phyloP scores from a whole-genome alignment of 805 yeast genomes.

The Lipomyces orientalis region DNA sequence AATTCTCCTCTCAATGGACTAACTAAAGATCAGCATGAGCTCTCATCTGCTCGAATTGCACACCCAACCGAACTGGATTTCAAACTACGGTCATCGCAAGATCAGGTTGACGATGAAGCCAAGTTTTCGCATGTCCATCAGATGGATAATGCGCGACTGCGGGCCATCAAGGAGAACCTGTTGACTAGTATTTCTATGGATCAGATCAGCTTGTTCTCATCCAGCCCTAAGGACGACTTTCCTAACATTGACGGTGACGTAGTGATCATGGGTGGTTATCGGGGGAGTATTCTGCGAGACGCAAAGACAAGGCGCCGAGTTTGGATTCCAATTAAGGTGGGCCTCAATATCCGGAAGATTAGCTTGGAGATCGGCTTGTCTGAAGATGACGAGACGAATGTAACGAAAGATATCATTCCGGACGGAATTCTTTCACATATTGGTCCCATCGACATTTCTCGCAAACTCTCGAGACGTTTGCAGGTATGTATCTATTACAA shows the following conservation, averaged over 20 bases:
- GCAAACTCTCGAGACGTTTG: constrained; percentile 62
- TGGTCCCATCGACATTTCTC: constrained; percentile 85
- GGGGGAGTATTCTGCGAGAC: constrained; percentile 81
- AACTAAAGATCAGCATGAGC: too few species aligned
- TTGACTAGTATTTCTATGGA: constrained; percentile 54
- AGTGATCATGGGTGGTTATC: constrained; percentile 82
- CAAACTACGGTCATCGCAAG: not conserved
- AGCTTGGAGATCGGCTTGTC: constrained; percentile 75
- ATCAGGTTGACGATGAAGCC: constrained; percentile 38
- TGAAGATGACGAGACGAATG: constrained; percentile 66
- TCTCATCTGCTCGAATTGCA: too few species aligned
- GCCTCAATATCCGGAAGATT: constrained; percentile 72
- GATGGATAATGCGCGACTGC: constrained; percentile 67
- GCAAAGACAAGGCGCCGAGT: constrained; percentile 64
- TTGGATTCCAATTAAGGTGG: constrained; percentile 89
- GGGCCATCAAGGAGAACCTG: constrained; percentile 72
- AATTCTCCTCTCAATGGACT: not conserved
- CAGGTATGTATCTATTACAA: constrained; percentile 11
- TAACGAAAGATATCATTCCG: constrained; percentile 63
- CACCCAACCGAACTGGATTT: too few species aligned
- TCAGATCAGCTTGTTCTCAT: constrained; percentile 31
- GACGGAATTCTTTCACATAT: constrained; percentile 80
- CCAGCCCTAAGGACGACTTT: constrained; percentile 38
- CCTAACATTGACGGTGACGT: constrained; percentile 74
- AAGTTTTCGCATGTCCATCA: constrained; percentile 55